Evolutionary conservation across 1,284 basidiomycete species (phyloP).

Genomic region (Ganoderma lingzhi): DNA sequence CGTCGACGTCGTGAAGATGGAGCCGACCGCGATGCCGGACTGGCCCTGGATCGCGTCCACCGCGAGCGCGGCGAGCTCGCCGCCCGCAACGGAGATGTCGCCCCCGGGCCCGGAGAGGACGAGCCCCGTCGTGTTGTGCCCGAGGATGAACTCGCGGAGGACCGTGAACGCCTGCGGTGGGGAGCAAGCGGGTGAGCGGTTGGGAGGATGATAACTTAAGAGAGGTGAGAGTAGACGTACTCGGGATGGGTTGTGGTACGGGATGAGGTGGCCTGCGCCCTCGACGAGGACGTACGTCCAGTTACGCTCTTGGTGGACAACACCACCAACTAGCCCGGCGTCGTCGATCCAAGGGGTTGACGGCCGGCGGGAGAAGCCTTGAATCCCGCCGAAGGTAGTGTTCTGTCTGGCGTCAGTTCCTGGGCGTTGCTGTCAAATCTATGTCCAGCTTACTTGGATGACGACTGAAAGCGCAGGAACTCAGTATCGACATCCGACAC

Average conservation of each 20-base stretch:
- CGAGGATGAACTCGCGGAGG: constrained; percentile 42
- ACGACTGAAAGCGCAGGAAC: constrained; percentile 49
- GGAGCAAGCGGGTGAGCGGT: neutral
- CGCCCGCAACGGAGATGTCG: constrained; percentile 49
- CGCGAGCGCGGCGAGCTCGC: constrained; percentile 53
- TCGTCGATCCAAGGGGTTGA: constrained; percentile 58
- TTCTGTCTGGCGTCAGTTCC: constrained; percentile 31
- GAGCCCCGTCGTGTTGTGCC: constrained; percentile 40
- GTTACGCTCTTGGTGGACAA: constrained; percentile 44
- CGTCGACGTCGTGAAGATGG: constrained; percentile 35
- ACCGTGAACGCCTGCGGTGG: constrained; percentile 33
- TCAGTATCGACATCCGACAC: neutral
- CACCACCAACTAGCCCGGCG: constrained; percentile 37
- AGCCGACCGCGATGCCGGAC: constrained; percentile 34
- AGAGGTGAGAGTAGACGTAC: constrained; percentile 47
- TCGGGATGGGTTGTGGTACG: constrained; percentile 41
- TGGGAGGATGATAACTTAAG: no score
- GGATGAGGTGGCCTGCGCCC: constrained; percentile 41
- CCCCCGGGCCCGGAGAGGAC: constrained; percentile 24
- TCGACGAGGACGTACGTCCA: constrained; percentile 43
- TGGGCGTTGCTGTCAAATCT: neutral
- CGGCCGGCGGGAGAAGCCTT: constrained; percentile 70
- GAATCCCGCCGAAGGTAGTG: constrained; percentile 63
- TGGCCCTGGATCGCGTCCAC: constrained; percentile 55
- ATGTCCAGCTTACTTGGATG: constrained; percentile 56